These are phyloP conservation scores for Blumeria graminis DNA, from an alignment of 2,329 filamentous ascomycete species.

Conservation along the genomic window DNA sequence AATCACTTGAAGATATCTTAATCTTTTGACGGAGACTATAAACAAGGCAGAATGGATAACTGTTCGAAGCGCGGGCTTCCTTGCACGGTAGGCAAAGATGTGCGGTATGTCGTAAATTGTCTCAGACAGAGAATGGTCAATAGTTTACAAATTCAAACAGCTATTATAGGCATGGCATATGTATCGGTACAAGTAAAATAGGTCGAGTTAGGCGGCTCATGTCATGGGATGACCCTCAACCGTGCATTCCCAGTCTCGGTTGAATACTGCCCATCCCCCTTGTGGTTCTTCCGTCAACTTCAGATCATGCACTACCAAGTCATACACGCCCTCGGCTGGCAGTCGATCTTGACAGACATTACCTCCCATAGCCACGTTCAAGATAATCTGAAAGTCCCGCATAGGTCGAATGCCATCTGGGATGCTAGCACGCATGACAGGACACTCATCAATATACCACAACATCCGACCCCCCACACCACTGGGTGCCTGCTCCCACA, in stretches of 20 bases:
- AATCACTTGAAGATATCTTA: too few species aligned
- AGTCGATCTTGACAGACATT: conserved; percentile 29
- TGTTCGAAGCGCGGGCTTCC: too few species aligned
- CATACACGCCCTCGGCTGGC: conserved; percentile 28
- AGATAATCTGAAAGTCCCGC: conserved; percentile 29
- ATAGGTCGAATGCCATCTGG: conserved; percentile 27
- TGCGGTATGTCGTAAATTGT: too few species aligned
- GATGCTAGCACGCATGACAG: conserved; percentile 31
- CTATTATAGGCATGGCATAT: too few species aligned
- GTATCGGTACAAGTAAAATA: conserved; percentile 4
- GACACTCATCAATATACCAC: conserved; percentile 33
- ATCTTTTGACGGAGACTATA: too few species aligned
- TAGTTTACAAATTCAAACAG: too few species aligned
- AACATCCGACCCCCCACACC: conserved; percentile 23
- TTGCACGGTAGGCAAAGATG: too few species aligned
- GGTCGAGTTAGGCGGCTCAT: conserved; percentile 6
- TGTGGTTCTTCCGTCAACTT: conserved; percentile 27
- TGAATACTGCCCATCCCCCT: conserved; percentile 30
- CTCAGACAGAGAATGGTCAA: too few species aligned
- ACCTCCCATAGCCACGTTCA: conserved; percentile 38
- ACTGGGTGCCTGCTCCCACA: conserved; percentile 22
- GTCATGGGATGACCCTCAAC: conserved; percentile 10
- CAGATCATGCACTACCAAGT: conserved; percentile 28
- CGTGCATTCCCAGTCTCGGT: conserved; percentile 22
- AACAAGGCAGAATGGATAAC: too few species aligned